Conservation (phyloP, 2,329 filamentous ascomycete genomes). For the Calonectria pseudoturangicola region DNA sequence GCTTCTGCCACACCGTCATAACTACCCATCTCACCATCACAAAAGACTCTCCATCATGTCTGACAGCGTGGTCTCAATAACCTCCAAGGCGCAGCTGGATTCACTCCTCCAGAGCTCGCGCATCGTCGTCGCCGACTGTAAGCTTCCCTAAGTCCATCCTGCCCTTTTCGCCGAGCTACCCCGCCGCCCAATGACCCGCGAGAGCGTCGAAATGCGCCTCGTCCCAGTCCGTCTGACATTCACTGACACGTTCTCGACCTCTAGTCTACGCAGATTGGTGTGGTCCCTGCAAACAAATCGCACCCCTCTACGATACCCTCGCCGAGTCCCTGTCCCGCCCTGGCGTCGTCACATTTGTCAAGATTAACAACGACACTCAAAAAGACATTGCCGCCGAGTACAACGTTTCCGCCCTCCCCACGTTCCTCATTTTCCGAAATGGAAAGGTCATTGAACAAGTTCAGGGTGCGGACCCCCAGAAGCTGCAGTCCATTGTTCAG, state of each 20-base stretch:
- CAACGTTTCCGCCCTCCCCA: constrained; percentile 85
- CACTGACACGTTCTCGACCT: constrained; percentile 46
- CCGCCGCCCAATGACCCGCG: constrained; percentile 43
- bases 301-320: constrained; percentile 87
- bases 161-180: constrained; percentile 38
- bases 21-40: constrained; percentile 43
- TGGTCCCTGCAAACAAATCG: constrained; percentile 87
- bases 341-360: constrained; percentile 86
- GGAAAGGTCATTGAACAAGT: constrained; percentile 81
- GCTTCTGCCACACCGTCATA: constrained; percentile 51
- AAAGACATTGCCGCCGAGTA: constrained; percentile 84
- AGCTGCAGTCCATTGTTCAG: constrained; percentile 82
- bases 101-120: constrained; percentile 81
- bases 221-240: constrained; percentile 31
- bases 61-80: constrained; percentile 56
- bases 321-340: constrained; percentile 81
- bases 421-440: constrained; percentile 91
- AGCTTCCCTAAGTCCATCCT: constrained; percentile 60
- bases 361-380: constrained; percentile 88
- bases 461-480: constrained; percentile 82
- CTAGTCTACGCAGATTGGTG: constrained; percentile 93
- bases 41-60: constrained; percentile 56
- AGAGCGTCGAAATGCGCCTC: constrained; percentile 43
- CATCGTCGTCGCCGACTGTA: constrained; percentile 93
- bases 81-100: constrained; percentile 78